Evolutionary conservation across 1,284 basidiomycete genomes (phyloP).

Genomic region (Ganoderma sp.): DNA sequence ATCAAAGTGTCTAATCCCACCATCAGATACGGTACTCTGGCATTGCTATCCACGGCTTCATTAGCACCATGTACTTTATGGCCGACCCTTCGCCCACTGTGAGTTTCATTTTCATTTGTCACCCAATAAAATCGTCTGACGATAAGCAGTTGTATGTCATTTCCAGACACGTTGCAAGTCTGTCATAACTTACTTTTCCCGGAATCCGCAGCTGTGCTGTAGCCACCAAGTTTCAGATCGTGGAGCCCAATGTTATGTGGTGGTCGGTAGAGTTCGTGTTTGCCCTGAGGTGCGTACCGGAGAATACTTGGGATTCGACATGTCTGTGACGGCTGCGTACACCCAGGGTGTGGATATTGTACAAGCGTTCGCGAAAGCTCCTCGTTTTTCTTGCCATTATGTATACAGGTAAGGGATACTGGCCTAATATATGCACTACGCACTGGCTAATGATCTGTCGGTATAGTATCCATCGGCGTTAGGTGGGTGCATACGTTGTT

Average conservation of each 20-base stretch:
- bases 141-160: conserved; percentile 3
- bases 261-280: conserved; percentile 18
- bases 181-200: background rate
- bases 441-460: background rate
- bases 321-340: background rate
- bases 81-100: conserved; percentile 8
- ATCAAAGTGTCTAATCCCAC: background rate
- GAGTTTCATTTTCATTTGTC: background rate
- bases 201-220: conserved; percentile 7
- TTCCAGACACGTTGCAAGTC: background rate
- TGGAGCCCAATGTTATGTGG: conserved; percentile 11
- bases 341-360: conserved; percentile 15
- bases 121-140: background rate
- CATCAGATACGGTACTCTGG: conserved; percentile 14
- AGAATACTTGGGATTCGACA: background rate
- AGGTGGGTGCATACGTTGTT: background rate
- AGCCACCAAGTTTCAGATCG: conserved; percentile 10
- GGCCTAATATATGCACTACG: background rate
- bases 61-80: background rate
- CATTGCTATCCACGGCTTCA: conserved; percentile 8
- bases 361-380: conserved; percentile 8
- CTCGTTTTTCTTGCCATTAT: conserved; percentile 8
- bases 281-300: conserved; percentile 6
- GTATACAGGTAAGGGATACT: background rate
- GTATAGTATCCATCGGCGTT: background rate